A percentile compares a stretch with the other conserved stretches of the same genome.
Evolutionary conservation across 2,329 filamentous ascomycete species (phyloP).

Genomic region (Sphaerulina musiva): DNA sequence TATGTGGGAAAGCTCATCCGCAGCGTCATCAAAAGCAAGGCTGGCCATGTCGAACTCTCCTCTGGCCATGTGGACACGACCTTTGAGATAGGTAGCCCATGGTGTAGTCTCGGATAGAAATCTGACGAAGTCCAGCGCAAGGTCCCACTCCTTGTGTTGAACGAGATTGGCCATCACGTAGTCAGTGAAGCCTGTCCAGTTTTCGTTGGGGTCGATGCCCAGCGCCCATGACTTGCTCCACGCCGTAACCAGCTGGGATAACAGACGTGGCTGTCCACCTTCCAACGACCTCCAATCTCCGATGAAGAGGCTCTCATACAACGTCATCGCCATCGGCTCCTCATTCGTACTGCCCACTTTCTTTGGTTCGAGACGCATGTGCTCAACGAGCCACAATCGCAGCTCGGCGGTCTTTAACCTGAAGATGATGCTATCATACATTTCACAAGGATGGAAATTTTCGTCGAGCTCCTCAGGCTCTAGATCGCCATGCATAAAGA

Average conservation of each 20-base stretch:
- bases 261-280: constrained; percentile 6
- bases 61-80: constrained; percentile 66
- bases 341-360: constrained; percentile 6
- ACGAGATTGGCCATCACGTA: constrained; percentile 42
- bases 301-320: constrained; percentile 38
- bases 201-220: constrained; percentile 34
- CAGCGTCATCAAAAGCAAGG: constrained; percentile 71
- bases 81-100: constrained; percentile 73
- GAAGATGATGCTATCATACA: constrained; percentile 64
- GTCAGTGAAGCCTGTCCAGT: constrained; percentile 36
- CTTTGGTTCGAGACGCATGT: constrained; percentile 41
- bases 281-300: constrained; percentile 36
- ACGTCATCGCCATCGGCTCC: constrained; percentile 24
- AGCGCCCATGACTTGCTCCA: constrained; percentile 44
- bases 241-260: constrained; percentile 36
- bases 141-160: constrained; percentile 38
- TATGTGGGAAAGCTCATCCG: constrained; percentile 22
- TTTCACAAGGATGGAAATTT: constrained; percentile 55
- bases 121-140: constrained; percentile 61
- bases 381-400: constrained; percentile 57
- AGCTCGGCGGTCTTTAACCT: constrained; percentile 68
- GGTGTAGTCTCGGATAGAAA: constrained; percentile 45
- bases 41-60: constrained; percentile 69
- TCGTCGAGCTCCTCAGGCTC: constrained; percentile 64
- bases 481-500: constrained; percentile 80